A percentile compares a stretch with the other conserved stretches of the same genome.
These are phyloP conservation scores for Triticum urartu DNA, from an alignment of 176 grass and related monocot species.

Conservation along the genomic window DNA sequence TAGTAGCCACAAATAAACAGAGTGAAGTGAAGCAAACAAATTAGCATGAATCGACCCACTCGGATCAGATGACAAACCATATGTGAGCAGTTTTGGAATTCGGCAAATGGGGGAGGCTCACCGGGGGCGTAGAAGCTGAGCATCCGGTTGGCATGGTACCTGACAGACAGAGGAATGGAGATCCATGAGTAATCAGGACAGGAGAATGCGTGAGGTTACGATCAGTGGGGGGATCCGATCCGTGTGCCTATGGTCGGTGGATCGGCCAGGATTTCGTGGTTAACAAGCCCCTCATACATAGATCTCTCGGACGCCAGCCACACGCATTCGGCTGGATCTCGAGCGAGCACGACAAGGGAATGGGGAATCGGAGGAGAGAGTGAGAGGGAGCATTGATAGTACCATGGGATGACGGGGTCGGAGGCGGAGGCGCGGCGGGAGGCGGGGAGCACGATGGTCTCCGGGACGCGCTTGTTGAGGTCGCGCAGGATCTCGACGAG, in stretches of 20 bases:
- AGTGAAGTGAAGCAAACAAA: background rate
- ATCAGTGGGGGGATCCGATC: slow-evolving; percentile 17
- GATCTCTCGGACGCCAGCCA: background rate
- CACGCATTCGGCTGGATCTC: background rate
- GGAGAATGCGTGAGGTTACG: background rate
- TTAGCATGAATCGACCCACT: too few relatives aligned
- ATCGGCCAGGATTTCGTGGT: background rate
- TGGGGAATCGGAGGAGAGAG: background rate
- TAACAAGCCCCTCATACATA: background rate
- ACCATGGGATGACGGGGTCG: slow-evolving; percentile 67
- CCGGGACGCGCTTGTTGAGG: slow-evolving; percentile 93
- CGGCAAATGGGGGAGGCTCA: slow-evolving; percentile 12
- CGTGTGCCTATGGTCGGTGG: background rate
- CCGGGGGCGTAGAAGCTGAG: slow-evolving; percentile 99
- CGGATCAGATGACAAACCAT: too few relatives aligned
- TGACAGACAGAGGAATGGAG: slow-evolving; percentile 12
- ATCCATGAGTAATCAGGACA: background rate
- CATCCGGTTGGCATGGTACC: slow-evolving; percentile 98
- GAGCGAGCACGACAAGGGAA: background rate
- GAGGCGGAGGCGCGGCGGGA: slow-evolving; percentile 34
- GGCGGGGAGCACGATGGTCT: slow-evolving; percentile 55
- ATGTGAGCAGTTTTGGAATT: too few relatives aligned
- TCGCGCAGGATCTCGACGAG: slow-evolving; percentile 92
- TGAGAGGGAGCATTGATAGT: background rate
- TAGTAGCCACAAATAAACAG: too few relatives aligned